Percentiles rank a stretch among this genome's conserved stretches.
phyloP scores from a whole-genome alignment of 371 early-diverging fungal genomes.

The Actinomortierella ambigua region DNA sequence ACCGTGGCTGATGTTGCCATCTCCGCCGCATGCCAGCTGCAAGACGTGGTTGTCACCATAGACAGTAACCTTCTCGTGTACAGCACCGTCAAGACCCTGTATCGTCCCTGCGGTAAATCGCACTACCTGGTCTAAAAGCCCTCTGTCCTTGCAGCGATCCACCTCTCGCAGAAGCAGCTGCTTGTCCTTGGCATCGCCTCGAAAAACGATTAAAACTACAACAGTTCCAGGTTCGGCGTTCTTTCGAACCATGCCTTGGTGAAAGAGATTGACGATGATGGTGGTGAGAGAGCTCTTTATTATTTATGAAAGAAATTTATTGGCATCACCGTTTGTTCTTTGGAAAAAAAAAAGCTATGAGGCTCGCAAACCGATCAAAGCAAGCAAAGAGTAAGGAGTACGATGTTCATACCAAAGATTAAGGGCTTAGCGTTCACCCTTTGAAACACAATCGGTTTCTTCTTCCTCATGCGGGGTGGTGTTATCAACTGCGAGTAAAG shows the following conservation, averaged over 20 bases:
- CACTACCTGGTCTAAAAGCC: constrained; percentile 3
- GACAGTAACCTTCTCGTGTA: constrained; percentile 6
- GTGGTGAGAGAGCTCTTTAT: too few relatives aligned
- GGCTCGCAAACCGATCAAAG: too few relatives aligned
- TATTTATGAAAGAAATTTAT: too few relatives aligned
- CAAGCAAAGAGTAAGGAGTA: too few relatives aligned
- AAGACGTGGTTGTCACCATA: constrained; percentile 3
- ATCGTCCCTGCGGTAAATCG: not conserved
- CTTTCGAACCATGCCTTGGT: constrained; percentile 4
- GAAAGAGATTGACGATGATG: not conserved
- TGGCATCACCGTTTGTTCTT: too few relatives aligned
- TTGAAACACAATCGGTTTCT: too few relatives aligned
- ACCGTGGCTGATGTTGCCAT: constrained; percentile 8
- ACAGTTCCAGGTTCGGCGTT: constrained; percentile 9
- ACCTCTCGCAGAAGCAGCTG: not conserved
- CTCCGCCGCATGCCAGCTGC: not conserved
- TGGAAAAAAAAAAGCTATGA: too few relatives aligned
- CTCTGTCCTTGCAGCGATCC: not conserved
- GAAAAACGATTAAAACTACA: constrained; percentile 10
- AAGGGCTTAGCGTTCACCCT: too few relatives aligned
- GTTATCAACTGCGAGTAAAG: too few relatives aligned
- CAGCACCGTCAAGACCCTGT: not conserved
- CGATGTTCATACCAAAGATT: too few relatives aligned
- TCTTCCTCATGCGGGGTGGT: too few relatives aligned
- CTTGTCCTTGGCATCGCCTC: constrained; percentile 13